Evolutionary conservation across 169 alveolate genomes (phyloP).

Genomic region (Eimeria mitis): DNA sequence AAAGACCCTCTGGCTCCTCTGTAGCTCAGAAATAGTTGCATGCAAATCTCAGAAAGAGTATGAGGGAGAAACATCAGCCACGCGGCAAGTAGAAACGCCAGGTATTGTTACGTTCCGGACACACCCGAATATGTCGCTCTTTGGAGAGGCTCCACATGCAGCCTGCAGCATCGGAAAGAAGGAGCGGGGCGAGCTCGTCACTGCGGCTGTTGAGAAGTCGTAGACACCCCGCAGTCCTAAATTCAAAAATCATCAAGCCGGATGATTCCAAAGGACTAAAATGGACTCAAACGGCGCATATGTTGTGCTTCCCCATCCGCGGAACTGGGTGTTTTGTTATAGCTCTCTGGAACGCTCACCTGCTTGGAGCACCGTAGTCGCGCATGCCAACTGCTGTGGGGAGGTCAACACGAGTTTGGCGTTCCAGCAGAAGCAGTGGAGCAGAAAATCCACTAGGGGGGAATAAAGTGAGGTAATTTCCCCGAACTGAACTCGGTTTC

Average conservation of each 20-base stretch:
- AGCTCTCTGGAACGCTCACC: neutral
- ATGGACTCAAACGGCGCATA: neutral
- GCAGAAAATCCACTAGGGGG: neutral
- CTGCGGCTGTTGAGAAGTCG: constrained; percentile 53
- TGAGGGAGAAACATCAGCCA: neutral
- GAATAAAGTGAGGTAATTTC: neutral
- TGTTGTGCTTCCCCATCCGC: neutral
- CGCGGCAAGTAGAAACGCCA: neutral
- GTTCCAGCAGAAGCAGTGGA: constrained; percentile 24
- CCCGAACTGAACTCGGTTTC: neutral
- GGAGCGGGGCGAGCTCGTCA: constrained; percentile 30
- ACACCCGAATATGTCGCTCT: neutral
- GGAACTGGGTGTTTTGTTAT: no score
- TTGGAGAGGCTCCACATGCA: constrained; percentile 41
- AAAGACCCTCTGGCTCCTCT: neutral
- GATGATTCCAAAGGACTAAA: neutral
- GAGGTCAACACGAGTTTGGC: neutral
- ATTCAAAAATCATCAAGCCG: neutral
- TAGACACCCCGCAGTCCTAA: constrained; percentile 16
- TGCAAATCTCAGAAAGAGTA: neutral
- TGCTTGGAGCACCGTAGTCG: neutral
- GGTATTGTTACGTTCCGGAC: neutral
- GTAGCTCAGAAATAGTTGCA: neutral
- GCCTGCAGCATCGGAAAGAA: constrained; percentile 36
- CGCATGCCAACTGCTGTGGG: neutral